Conservation (phyloP, 179 eudicot species). For the Drosera spatulata region DNA sequence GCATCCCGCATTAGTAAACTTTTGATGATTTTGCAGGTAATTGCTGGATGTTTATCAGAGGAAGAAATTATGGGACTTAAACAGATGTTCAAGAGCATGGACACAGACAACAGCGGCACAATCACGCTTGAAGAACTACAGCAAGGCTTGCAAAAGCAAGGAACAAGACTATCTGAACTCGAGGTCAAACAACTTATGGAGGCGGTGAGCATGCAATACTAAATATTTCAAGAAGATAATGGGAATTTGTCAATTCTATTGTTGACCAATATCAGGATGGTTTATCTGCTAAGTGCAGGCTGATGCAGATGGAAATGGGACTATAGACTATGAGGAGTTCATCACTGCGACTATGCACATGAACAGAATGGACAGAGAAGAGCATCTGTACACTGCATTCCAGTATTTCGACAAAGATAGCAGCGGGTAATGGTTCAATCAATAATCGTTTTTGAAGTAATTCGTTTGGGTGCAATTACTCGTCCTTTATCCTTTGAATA, state of each 20-base stretch:
- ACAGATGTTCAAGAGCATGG: constrained; percentile 76
- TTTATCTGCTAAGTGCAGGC: no score
- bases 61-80: constrained; percentile 79
- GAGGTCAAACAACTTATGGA: constrained; percentile 76
- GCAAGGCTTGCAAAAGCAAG: constrained; percentile 57
- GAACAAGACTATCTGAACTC: constrained; percentile 49
- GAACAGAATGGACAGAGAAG: constrained; percentile 78
- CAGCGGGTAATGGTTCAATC: constrained; percentile 45
- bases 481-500: no score
- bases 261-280: no score
- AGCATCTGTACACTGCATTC: constrained; percentile 72
- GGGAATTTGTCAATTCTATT: no score
- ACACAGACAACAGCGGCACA: constrained; percentile 63
- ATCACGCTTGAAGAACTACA: constrained; percentile 69
- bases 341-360: constrained; percentile 78
- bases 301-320: constrained; percentile 76
- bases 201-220: constrained; percentile 37
- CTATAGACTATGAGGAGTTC: constrained; percentile 70
- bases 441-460: not conserved
- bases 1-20: no score
- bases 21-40: no score
- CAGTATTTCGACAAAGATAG: constrained; percentile 73
- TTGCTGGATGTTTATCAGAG: constrained; percentile 72
- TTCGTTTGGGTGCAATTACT: no score
- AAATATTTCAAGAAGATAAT: not conserved